A percentile compares a stretch with the other conserved stretches of the same genome.
phyloP scores from a whole-genome alignment of 768 basidiomycete genomes.

The Udeniomyces megalosporus region DNA sequence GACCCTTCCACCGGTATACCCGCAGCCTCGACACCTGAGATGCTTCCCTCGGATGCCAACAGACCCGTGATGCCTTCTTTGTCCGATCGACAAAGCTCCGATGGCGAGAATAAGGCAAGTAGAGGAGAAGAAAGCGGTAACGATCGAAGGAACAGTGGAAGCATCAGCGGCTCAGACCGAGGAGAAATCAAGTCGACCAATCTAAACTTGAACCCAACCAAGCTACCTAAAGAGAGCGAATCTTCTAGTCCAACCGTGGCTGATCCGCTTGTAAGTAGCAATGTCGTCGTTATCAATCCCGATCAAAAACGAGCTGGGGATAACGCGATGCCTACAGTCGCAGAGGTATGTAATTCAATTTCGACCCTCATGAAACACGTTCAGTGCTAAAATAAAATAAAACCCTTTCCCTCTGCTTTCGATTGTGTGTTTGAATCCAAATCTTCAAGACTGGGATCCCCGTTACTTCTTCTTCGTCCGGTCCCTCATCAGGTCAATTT shows the following conservation, averaged over 20 bases:
- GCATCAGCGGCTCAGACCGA: no score
- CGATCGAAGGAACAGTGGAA: no score
- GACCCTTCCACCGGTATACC: background rate
- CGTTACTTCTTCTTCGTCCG: background rate
- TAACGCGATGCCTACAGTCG: background rate
- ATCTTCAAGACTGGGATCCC: background rate
- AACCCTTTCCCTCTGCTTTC: no score
- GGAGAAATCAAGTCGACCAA: no score
- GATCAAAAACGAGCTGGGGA: background rate
- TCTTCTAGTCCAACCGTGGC: background rate
- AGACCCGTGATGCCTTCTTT: background rate
- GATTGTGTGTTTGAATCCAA: no score
- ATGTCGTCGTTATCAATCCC: no score
- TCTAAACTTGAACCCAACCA: background rate
- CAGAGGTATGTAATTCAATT: background rate
- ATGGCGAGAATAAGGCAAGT: no score
- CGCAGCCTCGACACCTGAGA: background rate
- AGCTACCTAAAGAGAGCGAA: background rate
- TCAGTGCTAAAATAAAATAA: no score
- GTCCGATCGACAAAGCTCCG: no score
- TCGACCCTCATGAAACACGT: no score
- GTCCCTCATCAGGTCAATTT: background rate
- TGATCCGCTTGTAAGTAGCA: no score
- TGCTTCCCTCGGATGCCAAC: constrained; percentile 1
- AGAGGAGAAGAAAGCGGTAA: background rate